A percentile compares a stretch with the other conserved stretches of the same genome.
phyloP scores from a whole-genome alignment of 2,329 filamentous ascomycete species.

The Xylaria sp. region DNA sequence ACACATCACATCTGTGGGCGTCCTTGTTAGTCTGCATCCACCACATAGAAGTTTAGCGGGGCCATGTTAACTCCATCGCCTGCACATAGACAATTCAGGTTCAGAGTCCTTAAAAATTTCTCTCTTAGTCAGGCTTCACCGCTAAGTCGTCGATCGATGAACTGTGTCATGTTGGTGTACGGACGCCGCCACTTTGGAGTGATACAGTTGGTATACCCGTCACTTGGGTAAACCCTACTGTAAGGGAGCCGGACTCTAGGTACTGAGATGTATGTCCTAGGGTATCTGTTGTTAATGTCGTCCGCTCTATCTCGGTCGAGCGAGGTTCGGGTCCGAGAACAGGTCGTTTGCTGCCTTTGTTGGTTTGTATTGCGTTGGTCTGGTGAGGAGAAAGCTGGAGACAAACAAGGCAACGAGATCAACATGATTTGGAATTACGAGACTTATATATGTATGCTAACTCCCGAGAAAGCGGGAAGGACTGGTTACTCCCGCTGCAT shows the following conservation, averaged over 20 bases:
- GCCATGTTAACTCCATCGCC: too few species aligned
- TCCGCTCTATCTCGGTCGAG: background rate
- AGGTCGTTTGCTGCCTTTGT: background rate
- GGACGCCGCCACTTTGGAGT: background rate
- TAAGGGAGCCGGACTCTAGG: background rate
- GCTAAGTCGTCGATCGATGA: background rate
- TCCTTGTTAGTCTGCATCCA: too few species aligned
- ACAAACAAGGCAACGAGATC: background rate
- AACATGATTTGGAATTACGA: conserved; percentile 20
- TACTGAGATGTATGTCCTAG: background rate
- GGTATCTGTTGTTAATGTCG: background rate
- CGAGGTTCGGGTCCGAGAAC: background rate
- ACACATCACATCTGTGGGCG: too few species aligned
- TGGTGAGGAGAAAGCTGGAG: background rate
- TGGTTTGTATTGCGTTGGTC: background rate
- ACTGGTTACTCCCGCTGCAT: background rate
- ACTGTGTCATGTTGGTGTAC: background rate
- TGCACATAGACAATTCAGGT: background rate
- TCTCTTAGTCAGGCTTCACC: background rate
- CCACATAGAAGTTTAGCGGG: too few species aligned
- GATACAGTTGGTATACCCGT: background rate
- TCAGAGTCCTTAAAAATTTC: background rate
- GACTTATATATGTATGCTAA: background rate
- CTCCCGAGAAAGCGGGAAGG: background rate
- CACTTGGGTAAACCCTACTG: background rate